Evolutionary conservation across 2,329 filamentous ascomycete genomes (phyloP).

Genomic region (Cercospora sp.): DNA sequence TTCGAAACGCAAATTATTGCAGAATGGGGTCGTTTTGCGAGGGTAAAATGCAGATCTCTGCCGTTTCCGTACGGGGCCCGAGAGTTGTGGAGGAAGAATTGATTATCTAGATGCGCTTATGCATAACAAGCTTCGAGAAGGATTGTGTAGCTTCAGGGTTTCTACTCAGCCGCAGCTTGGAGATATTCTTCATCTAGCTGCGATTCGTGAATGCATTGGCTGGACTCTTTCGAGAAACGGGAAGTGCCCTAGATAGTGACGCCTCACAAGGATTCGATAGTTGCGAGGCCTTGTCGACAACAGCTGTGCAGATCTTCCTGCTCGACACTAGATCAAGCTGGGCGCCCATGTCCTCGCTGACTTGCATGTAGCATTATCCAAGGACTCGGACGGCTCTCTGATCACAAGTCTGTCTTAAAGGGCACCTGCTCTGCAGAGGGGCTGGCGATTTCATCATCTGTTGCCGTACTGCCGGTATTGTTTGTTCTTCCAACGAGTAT

Average conservation of each 20-base stretch:
- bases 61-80: neutral
- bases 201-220: neutral
- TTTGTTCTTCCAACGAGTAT: conserved; percentile 32
- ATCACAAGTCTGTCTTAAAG: conserved; percentile 8
- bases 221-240: neutral
- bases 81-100: neutral
- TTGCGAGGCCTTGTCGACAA: neutral
- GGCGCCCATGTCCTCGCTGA: neutral
- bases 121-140: conserved; percentile 11
- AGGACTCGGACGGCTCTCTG: neutral
- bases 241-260: neutral
- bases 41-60: neutral
- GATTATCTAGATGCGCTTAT: neutral
- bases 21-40: neutral
- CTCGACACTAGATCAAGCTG: neutral
- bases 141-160: conserved; percentile 4
- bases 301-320: neutral
- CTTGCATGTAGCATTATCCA: neutral
- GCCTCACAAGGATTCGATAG: neutral
- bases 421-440: neutral
- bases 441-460: neutral
- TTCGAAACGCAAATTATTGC: neutral
- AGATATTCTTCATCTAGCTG: neutral
- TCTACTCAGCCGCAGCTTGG: conserved; percentile 7
- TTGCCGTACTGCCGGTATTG: neutral